Base-by-base conservation (phyloP, 2,329 filamentous ascomycete species). In the Fusarium oxysporum region DNA sequence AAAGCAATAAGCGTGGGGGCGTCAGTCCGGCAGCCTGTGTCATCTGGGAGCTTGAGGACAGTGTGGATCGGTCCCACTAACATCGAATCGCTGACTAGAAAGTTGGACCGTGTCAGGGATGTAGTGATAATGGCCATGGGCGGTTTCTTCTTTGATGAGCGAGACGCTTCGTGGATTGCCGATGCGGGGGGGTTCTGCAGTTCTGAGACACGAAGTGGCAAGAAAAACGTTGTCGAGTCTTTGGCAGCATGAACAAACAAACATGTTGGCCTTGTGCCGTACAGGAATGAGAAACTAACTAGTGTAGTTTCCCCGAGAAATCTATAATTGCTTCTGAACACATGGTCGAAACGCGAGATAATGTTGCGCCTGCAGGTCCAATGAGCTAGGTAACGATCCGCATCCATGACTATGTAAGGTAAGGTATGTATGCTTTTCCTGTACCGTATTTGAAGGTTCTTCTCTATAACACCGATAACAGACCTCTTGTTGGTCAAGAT, bases 311-410 rank as follows among this genome's bases (percentile, higher is more conserved):
- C 54, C 77, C 44, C 76, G 78, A 55, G 76, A 65, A 69, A 79
- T 78, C 73, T 77, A 79, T 76, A 78, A 77, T 79, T 79, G 76
- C 78, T 79, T 80, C 66, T 79, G 68, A 51, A 48, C 41, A 65
- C 60, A 64, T 62, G 67, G 63, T 55, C 33, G 44, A 68, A 57
- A 65, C 58, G 45, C 45, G 45, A 71, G 67, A 41, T 60, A 59
- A 60, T 57, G 51, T 30, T 71, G 45, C 71, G 59, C 53, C 65
- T 69, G 50, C 50, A 44, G 40, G 44, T 45, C 35, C 43, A 44
- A 53, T 43, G 30, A 60, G 47, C 25, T 30, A 23, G 62, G 67
- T 32, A 68, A 61, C 47, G 66, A 73, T 71, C 70, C 44, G 61
- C 62, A 48, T 41, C 28, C 25, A 35, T 45, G 33, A 28, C 55